A percentile compares a stretch with the other conserved stretches of the same genome.
Conservation (phyloP, 2,329 filamentous ascomycete genomes). For the Cladosporium sp. region DNA sequence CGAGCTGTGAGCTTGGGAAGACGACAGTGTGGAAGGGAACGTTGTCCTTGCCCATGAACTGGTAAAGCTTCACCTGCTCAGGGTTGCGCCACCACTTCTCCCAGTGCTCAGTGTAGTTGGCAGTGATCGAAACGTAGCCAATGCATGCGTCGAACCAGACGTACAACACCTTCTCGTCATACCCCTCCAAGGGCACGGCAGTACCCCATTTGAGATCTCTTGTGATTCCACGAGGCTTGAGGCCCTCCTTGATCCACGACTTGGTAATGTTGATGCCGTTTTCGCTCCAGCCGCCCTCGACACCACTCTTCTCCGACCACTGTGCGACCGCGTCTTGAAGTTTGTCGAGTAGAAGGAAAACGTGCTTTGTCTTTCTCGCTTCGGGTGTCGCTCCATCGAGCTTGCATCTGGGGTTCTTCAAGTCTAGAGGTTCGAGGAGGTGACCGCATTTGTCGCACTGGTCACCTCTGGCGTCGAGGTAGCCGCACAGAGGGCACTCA, state of each 20-base stretch:
- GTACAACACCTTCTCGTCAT: slow-evolving; percentile 79
- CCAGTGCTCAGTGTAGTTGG: slow-evolving; percentile 84
- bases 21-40: slow-evolving; percentile 86
- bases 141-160: slow-evolving; percentile 93
- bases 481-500: slow-evolving; percentile 66
- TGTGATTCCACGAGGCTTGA: slow-evolving; percentile 84
- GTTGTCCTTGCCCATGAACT: slow-evolving; percentile 95
- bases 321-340: slow-evolving; percentile 71
- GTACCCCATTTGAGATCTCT: slow-evolving; percentile 89
- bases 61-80: slow-evolving; percentile 81
- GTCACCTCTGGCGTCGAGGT: slow-evolving; percentile 50
- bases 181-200: slow-evolving; percentile 56
- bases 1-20: slow-evolving; percentile 83
- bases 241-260: slow-evolving; percentile 76
- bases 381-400: slow-evolving; percentile 79
- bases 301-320: slow-evolving; percentile 71
- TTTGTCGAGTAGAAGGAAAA: slow-evolving; percentile 82
- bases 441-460: slow-evolving; percentile 52
- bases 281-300: slow-evolving; percentile 70
- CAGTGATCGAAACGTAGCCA: slow-evolving; percentile 92
- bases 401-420: slow-evolving; percentile 87
- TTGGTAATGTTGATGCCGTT: slow-evolving; percentile 75
- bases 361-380: slow-evolving; percentile 78
- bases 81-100: slow-evolving; percentile 93
- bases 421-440: slow-evolving; percentile 47